Evolutionary conservation across 2,329 filamentous ascomycete species (phyloP), one percentile per base, ranked within the genome.

Genomic region (Colletotrichum sp.): DNA sequence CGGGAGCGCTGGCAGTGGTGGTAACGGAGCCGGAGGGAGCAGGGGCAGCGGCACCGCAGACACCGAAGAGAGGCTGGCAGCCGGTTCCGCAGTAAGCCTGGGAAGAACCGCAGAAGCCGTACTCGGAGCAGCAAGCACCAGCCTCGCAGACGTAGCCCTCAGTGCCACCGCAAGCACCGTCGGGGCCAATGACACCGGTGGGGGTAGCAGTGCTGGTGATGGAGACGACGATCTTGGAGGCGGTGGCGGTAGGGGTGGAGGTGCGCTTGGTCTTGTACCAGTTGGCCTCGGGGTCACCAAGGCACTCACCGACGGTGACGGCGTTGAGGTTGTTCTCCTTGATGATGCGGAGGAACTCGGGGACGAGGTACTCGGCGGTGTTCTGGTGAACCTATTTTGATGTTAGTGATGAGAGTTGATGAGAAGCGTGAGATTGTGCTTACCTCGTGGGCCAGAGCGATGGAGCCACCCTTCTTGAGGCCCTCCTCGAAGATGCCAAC

Each of bases 231-330:
- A 73, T 67, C 39, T 49, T 69, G 66, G 71, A 69, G 16, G 70
- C 69, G 44, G 76, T 78, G 66, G 74, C 76, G n/a, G 74, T 71
- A 15, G 76, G 76, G 12, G 76, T 78, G 8, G 74, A 74, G 24
- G 76, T 77, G 70, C 76, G 76, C 66, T 76, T 77, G 55, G 70
- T 70, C 62, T 68, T 73, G 81, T 89, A 89, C 87, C 87, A 89
- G 82, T 89, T 89, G 57, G 78, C 81, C n/a, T 79, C 70, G 5
- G 85, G 83, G 78, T 89, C 87, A 26, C 83, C 85, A 26, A 89
- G 82, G 77, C 87, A 89, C 77, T 88, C 87, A 52, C 88, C 87
- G 18, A 89, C 82, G 18, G 86, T 87, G 28, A 88, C 87, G 13
- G 82, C 21, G 71, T 69, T 52, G 80, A 83, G 6, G 84, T 79